phyloP scores from a whole-genome alignment of 2,329 filamentous ascomycete species.

The Sporothrix protearum region DNA sequence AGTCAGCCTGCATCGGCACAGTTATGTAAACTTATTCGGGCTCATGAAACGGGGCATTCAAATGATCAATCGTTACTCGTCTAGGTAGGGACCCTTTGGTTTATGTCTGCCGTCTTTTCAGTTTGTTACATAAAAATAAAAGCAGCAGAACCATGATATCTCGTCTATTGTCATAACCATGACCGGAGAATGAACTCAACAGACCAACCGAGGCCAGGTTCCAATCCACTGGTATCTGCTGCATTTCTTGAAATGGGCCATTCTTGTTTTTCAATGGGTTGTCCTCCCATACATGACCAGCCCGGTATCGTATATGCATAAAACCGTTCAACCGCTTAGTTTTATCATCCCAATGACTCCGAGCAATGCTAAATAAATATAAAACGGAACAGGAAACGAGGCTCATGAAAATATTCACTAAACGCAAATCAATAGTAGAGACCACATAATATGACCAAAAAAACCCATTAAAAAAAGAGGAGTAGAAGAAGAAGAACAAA shows the following conservation, averaged over 20 bases:
- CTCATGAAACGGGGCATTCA: not conserved
- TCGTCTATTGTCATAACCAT: constrained; percentile 8
- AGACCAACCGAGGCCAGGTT: not conserved
- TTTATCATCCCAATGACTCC: constrained; percentile 23
- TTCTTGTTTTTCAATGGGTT: not conserved
- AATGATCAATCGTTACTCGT: not conserved
- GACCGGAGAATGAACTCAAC: not conserved
- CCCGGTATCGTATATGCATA: constrained; percentile 21
- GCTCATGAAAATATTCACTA: not conserved
- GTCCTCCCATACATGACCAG: constrained; percentile 2
- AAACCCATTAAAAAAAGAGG: not conserved
- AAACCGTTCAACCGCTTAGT: not conserved
- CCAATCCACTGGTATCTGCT: not conserved
- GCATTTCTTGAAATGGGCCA: not conserved
- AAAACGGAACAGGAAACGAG: not conserved
- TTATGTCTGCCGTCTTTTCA: not conserved
- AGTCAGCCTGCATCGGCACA: not conserved
- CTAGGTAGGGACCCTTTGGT: not conserved
- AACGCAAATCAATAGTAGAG: not conserved
- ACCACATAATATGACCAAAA: not conserved
- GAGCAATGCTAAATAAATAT: constrained; percentile 23
- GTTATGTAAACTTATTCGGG: not conserved
- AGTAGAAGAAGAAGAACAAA: not conserved
- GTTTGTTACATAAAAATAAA: not conserved
- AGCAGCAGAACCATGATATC: not conserved